Evolutionary conservation across 768 basidiomycete genomes (phyloP), one percentile per base, ranked within the genome.

Genomic region (Lactarius pseudohatsudake): DNA sequence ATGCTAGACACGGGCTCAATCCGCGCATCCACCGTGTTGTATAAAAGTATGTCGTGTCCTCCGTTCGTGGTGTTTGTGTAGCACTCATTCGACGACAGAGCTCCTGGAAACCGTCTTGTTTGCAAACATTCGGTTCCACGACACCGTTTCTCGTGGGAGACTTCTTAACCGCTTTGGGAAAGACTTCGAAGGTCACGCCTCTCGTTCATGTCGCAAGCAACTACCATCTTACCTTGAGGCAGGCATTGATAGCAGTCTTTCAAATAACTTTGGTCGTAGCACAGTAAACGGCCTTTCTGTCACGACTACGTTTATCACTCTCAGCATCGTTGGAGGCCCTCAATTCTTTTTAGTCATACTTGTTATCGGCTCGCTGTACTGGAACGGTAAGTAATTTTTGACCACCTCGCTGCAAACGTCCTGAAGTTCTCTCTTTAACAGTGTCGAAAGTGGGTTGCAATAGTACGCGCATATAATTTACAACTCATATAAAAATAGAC

Each of bases 121-220:
- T 72, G 92, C 94, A 8, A 86, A 92, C 55, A 88, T 96, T 64
- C 85, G 94, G 50, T 96, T 97, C 81, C 95, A 96, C 71, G 95
- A 97, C 73, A 97, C 94, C 0, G 85, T 92, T 2, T 92, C 89
- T 59, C 85, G 92, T 45, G 95, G 95, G 5, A 86, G 94, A 2
- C 78, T 92, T 13, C 76, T 95, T 43, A 93, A 95, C 70, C 81
- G 93, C 56, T 90, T 91, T 68, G 94, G 94, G 53, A 96, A 96
- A 75, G 94, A 96, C 74, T 91, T 96, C 64, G 93, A 95, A 79
- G 90, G 82, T 77, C 67, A 26, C 64, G 26, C 3, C 13, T 32
- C 4, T 13, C 3, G 30, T 59, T 28, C 16, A 32, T 28, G 18
- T 3, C 20, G n/a, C n/a, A n/a, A 16, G 2, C 5, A 15, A 26